Evolutionary conservation across 2,329 filamentous ascomycete species (phyloP).

Genomic region (Proliferodiscus dingleyae): DNA sequence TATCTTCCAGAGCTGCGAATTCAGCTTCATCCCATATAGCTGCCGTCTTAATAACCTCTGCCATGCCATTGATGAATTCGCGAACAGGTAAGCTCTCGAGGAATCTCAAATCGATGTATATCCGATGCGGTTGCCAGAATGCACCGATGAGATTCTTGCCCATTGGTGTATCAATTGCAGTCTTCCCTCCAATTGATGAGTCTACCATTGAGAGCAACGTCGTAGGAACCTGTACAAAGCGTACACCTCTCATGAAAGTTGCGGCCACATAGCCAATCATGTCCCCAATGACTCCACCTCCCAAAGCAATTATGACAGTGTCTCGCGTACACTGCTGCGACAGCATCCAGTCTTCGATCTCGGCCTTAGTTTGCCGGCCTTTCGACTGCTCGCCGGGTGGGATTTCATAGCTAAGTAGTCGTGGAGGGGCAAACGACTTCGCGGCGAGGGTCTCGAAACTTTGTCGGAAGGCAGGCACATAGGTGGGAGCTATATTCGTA

Average conservation of each 20-base stretch:
- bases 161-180: slow-evolving; percentile 90
- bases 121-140: slow-evolving; percentile 92
- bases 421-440: slow-evolving; percentile 42
- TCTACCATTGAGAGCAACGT: slow-evolving; percentile 96
- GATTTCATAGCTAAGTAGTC: slow-evolving; percentile 80
- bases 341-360: slow-evolving; percentile 97
- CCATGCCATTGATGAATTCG: slow-evolving; percentile 98
- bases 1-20: slow-evolving; percentile 77
- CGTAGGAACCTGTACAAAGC: slow-evolving; percentile 94
- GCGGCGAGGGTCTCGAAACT: slow-evolving; percentile 50
- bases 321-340: slow-evolving; percentile 88
- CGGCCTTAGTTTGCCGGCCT: slow-evolving; percentile 85
- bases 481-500: slow-evolving; percentile 78
- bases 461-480: slow-evolving; percentile 71
- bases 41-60: slow-evolving; percentile 95
- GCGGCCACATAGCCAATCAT: slow-evolving; percentile 97
- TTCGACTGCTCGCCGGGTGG: slow-evolving; percentile 93
- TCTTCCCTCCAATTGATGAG: slow-evolving; percentile 97
- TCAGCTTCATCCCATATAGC: slow-evolving; percentile 91
- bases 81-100: slow-evolving; percentile 83
- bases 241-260: slow-evolving; percentile 96
- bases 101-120: slow-evolving; percentile 92
- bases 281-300: slow-evolving; percentile 94
- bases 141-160: slow-evolving; percentile 95
- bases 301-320: slow-evolving; percentile 89